These are phyloP conservation scores for Grosmannia clavigera DNA, from an alignment of 2,329 filamentous ascomycete genomes.

Conservation along the genomic window DNA sequence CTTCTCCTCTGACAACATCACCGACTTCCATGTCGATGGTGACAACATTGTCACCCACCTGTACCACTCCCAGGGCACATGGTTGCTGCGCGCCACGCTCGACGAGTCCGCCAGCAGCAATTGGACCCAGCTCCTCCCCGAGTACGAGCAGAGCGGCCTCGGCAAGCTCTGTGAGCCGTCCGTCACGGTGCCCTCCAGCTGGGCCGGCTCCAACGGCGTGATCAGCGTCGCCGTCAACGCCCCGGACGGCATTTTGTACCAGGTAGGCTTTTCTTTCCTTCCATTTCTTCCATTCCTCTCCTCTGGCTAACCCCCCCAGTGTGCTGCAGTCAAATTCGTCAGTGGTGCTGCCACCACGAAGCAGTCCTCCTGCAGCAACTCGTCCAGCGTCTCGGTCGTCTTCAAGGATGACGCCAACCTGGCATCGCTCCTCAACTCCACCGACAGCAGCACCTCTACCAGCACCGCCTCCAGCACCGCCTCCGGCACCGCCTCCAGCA, in stretches of 20 bases:
- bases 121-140: constrained; percentile 43
- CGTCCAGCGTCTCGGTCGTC: constrained; percentile 19
- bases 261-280: constrained; percentile 25
- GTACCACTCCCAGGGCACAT: constrained; percentile 39
- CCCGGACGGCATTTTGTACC: constrained; percentile 43
- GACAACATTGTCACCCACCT: constrained; percentile 35
- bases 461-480: neutral
- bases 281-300: neutral
- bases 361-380: constrained; percentile 25
- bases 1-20: constrained; percentile 24
- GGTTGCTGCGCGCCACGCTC: constrained; percentile 45
- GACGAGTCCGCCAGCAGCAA: constrained; percentile 32
- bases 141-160: constrained; percentile 40
- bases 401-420: constrained; percentile 21
- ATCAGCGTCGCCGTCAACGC: constrained; percentile 39
- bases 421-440: constrained; percentile 17
- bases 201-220: constrained; percentile 41
- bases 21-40: constrained; percentile 45
- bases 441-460: constrained; percentile 10
- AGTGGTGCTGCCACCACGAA: constrained; percentile 20
- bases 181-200: constrained; percentile 36
- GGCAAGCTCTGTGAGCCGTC: constrained; percentile 40
- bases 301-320: constrained; percentile 1
- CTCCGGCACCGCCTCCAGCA: constrained; percentile 9
- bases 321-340: constrained; percentile 39